A percentile compares a stretch with the other conserved stretches of the same genome.
Evolutionary conservation across 768 basidiomycete genomes (phyloP).

Genomic region (Podaxis rugospora): DNA sequence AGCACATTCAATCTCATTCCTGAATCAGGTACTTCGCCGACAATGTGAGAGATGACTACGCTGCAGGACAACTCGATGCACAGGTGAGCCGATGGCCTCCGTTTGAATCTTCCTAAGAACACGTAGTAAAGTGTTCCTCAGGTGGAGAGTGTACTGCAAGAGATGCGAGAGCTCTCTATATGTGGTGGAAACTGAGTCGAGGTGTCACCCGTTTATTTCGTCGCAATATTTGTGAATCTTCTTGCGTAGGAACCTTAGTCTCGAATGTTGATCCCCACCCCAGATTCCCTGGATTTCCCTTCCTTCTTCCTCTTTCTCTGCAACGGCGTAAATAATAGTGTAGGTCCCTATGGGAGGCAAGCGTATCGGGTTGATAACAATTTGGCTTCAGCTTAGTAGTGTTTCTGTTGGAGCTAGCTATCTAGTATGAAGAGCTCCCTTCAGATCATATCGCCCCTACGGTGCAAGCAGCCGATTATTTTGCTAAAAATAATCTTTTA

Average conservation of each 20-base stretch:
- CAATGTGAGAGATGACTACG: slow-evolving; percentile 92
- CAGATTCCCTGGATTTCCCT: background rate
- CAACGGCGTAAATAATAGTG: background rate
- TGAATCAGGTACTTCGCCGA: slow-evolving; percentile 77
- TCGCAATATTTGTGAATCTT: background rate
- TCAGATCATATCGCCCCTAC: too few species aligned
- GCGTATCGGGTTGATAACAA: background rate
- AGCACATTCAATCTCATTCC: background rate
- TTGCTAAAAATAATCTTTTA: background rate
- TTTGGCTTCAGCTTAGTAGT: too few species aligned
- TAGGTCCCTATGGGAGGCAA: background rate
- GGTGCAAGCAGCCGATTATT: too few species aligned
- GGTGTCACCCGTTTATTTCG: slow-evolving; percentile 1
- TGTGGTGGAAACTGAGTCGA: slow-evolving; percentile 60
- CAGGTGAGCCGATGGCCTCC: slow-evolving; percentile 50
- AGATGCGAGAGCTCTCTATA: slow-evolving; percentile 95
- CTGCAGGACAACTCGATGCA: slow-evolving; percentile 91
- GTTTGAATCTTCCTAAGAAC: background rate
- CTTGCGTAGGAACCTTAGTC: background rate
- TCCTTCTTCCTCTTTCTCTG: background rate
- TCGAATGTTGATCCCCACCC: background rate
- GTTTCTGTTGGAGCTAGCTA: too few species aligned
- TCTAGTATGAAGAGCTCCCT: too few species aligned
- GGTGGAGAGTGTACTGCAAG: slow-evolving; percentile 96
- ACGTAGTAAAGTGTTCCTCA: slow-evolving; percentile 21